Base-by-base conservation (phyloP, 148 eudicot species). In the Chenopodium album region DNA sequence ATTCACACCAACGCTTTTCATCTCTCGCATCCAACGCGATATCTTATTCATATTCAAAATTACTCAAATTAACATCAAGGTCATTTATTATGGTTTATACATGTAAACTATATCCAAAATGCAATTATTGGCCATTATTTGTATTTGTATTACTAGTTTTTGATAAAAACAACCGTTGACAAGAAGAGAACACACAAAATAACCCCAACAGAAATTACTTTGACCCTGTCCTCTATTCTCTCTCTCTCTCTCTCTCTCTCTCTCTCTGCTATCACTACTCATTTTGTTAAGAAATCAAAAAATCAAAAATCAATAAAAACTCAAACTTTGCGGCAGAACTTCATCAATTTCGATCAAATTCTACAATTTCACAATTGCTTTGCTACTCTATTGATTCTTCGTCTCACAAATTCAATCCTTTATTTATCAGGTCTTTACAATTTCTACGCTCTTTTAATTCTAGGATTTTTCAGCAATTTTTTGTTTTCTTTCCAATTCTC, bases 261-360 rank as follows among this genome's bases (percentile, higher is more conserved):
- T 59, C 37, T 60, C 12, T 28, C 60, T 73, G 22, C 28, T 20
- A 9, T 34, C 74, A 44, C 76, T n/a, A 56, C 34, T 66, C 77
- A 32, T 4, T 78, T 78, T 28, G 16, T 69, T 68, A 23, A 13
- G 44, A 44, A 69, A 69, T 50, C 47, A 68, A 56, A 10, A 12
- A 17, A 54, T 56, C 62, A 56, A 56, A 56, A 56, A 12, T 17
- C 16, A 14, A 56, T 2, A 50, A 50, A 50, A 73, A 23, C 14
- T 23, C 2, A 54, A 52, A 54, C 76, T 79, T n/a, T 56, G 67
- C 56, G 67, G 29, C 69, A 80, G 0, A 71, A 56, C 56, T 56
- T 71, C 70, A 59, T n/a, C 22, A 17, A 72, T 29, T 72, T 72
- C 54, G 82, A 79, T 71, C 82, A 71, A 79, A 63, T n/a, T 71